phyloP scores from a whole-genome alignment of 345 rosid genomes.

The Conringia planisiliqua region DNA sequence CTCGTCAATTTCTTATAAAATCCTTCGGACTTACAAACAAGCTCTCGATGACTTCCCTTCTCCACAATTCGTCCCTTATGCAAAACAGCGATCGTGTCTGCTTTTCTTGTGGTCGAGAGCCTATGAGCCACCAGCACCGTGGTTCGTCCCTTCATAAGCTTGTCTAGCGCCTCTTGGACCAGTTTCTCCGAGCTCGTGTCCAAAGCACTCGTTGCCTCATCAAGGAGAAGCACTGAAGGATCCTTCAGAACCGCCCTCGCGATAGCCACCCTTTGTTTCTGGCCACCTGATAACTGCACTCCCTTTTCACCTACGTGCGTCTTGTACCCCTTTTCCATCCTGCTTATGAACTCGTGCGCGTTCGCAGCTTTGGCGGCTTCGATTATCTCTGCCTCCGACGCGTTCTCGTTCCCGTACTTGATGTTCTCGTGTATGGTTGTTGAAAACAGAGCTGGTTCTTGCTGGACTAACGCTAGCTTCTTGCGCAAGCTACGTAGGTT shows the following conservation, averaged over 20 bases:
- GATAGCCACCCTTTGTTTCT: conserved; percentile 80
- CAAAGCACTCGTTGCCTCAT: conserved; percentile 83
- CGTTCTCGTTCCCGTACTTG: conserved; percentile 60
- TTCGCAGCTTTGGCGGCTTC: conserved; percentile 67
- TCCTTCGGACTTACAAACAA: conserved; percentile 40
- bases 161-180: conserved; percentile 72
- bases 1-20: conserved; percentile 54
- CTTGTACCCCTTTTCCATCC: conserved; percentile 66
- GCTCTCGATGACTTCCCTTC: conserved; percentile 64
- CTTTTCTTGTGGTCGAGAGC: conserved; percentile 57
- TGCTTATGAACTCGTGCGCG: conserved; percentile 68
- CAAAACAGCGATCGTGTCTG: conserved; percentile 57
- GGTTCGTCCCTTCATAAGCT: conserved; percentile 67
- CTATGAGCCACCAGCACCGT: conserved; percentile 82
- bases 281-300: conserved; percentile 78
- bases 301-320: conserved; percentile 77
- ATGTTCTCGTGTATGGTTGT: conserved; percentile 69
- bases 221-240: conserved; percentile 70
- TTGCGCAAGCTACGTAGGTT: conserved; percentile 62
- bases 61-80: conserved; percentile 60
- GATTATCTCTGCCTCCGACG: conserved; percentile 65
- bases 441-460: conserved; percentile 76
- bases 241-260: conserved; percentile 75
- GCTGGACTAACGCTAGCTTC: conserved; percentile 69
- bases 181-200: conserved; percentile 64